Conservation (phyloP, 2,329 filamentous ascomycete species). For the Graphiopsis chlorocephala region DNA sequence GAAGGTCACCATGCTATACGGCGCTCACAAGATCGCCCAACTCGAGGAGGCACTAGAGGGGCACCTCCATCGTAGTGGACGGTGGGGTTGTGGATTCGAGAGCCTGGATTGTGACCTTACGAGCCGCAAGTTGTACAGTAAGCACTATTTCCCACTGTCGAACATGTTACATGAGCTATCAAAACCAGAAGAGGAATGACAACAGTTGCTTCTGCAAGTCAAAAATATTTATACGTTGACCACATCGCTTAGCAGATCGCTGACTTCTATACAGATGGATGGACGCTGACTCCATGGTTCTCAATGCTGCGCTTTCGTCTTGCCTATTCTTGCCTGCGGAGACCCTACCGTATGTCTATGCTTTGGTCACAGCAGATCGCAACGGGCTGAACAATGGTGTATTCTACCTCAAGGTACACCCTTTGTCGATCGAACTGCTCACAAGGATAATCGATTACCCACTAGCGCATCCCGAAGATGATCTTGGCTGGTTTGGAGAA, state of each 20-base stretch:
- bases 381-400: conserved; percentile 11
- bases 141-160: conserved; percentile 4
- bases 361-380: conserved; percentile 10
- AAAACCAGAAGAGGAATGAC: conserved; percentile 23
- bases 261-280: neutral
- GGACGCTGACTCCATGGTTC: conserved; percentile 6
- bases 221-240: too few relatives aligned
- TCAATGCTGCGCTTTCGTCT: neutral
- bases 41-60: conserved; percentile 7
- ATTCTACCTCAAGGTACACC: conserved; percentile 5
- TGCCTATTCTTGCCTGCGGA: conserved; percentile 1
- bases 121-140: conserved; percentile 11
- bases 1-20: conserved; percentile 20
- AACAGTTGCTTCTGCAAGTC: conserved; percentile 31
- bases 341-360: neutral
- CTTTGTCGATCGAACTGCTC: neutral
- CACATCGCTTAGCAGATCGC: too few relatives aligned
- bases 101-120: conserved; percentile 16
- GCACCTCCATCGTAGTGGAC: neutral
- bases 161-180: conserved; percentile 23
- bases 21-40: conserved; percentile 13
- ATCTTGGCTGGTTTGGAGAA: conserved; percentile 12
- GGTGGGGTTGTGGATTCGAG: neutral
- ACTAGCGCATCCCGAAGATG: neutral
- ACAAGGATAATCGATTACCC: neutral